phyloP scores from a whole-genome alignment of 139 green algal species.

The Dunaliella sp. region DNA sequence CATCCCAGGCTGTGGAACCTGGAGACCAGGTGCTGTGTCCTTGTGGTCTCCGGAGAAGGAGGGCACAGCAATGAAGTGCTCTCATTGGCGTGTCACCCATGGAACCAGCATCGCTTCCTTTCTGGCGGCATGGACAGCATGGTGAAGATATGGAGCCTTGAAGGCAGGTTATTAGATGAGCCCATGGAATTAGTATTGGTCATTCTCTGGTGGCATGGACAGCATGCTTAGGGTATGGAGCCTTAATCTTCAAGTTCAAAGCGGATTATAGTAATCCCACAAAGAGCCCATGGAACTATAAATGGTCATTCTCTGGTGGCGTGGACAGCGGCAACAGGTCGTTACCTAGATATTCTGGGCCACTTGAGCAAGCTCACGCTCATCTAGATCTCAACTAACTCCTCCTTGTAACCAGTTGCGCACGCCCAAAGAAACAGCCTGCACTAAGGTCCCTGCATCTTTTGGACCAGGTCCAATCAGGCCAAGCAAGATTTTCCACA shows the following conservation, averaged over 20 bases:
- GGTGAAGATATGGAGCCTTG: constrained; percentile 70
- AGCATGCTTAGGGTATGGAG: constrained; percentile 71
- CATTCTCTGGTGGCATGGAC: constrained; percentile 74
- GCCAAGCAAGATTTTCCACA: too few species aligned
- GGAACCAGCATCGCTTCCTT: constrained; percentile 53
- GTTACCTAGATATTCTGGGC: too few species aligned
- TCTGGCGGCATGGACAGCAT: constrained; percentile 72
- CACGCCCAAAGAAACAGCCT: too few species aligned
- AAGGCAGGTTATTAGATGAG: constrained; percentile 24
- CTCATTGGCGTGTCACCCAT: constrained; percentile 60
- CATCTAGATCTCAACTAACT: too few species aligned
- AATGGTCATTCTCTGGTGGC: constrained; percentile 57
- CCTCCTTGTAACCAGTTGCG: too few species aligned
- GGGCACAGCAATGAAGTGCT: constrained; percentile 77
- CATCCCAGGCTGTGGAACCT: constrained; percentile 35
- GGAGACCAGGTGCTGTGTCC: constrained; percentile 44
- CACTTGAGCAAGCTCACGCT: too few species aligned
- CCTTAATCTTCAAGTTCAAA: constrained; percentile 12
- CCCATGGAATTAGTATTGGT: constrained; percentile 43
- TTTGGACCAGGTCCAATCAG: too few species aligned
- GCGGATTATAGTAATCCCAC: too few species aligned
- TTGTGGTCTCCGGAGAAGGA: constrained; percentile 58
- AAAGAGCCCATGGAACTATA: constrained; percentile 31
- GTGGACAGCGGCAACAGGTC: too few species aligned
- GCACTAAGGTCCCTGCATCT: too few species aligned